A percentile compares a stretch with the other conserved stretches of the same genome.
These are phyloP conservation scores for Galeopsis tetrahit DNA, from an alignment of 257 asterid genomes.

Conservation along the genomic window DNA sequence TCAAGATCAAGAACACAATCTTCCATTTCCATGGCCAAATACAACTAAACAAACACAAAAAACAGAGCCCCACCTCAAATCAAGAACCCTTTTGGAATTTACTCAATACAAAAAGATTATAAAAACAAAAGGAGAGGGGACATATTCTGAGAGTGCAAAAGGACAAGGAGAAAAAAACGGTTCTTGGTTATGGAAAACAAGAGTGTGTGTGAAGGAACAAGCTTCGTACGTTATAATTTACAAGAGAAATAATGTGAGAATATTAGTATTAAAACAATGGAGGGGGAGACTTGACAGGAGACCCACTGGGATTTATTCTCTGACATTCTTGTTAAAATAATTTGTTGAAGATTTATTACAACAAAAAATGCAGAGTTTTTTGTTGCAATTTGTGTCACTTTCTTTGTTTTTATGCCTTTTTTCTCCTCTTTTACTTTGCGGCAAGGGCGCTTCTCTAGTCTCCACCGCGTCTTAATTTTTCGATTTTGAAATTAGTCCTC, in stretches of 20 bases:
- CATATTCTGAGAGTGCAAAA: conserved; percentile 55
- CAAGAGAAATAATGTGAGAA: conserved; percentile 35
- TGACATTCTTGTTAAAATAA: conserved; percentile 40
- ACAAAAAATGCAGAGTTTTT: conserved; percentile 14
- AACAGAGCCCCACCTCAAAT: conserved; percentile 46
- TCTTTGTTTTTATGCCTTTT: conserved; percentile 23
- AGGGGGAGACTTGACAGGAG: conserved; percentile 34
- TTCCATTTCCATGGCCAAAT: conserved; percentile 74
- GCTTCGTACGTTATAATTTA: conserved; percentile 9
- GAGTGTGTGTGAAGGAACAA: conserved; percentile 64
- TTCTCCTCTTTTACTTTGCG: conserved; percentile 1
- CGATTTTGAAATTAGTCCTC: too few species aligned
- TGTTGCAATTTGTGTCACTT: conserved; percentile 22
- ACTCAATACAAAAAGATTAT: conserved; percentile 1
- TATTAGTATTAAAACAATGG: conserved; percentile 32
- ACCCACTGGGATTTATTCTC: conserved; percentile 49
- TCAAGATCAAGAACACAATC: conserved; percentile 63
- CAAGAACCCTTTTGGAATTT: conserved; percentile 44
- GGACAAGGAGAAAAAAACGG: conserved; percentile 59
- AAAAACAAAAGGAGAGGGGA: conserved; percentile 15
- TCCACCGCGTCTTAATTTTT: too few species aligned
- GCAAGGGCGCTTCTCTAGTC: conserved; percentile 33
- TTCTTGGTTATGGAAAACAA: conserved; percentile 58
- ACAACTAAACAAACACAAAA: conserved; percentile 21
- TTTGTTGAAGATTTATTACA: neutral